These are phyloP conservation scores for Ilex asprella DNA, from an alignment of 257 asterid species.

Conservation along the genomic window DNA sequence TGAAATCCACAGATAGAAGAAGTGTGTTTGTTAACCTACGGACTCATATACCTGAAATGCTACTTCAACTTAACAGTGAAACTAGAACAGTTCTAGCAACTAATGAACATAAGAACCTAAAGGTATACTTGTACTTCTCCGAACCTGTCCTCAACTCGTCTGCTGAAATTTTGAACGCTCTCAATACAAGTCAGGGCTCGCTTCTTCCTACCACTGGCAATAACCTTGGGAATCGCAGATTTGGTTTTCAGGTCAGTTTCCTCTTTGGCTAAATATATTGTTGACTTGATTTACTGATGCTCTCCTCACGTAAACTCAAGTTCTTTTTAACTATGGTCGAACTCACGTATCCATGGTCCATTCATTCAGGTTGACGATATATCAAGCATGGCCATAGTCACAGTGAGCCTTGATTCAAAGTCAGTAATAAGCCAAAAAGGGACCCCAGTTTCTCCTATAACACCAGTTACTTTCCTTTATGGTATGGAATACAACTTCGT, in stretches of 20 bases:
- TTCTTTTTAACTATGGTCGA: not conserved
- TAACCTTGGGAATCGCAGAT: constrained; percentile 70
- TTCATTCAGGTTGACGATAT: constrained; percentile 49
- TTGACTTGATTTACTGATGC: not conserved
- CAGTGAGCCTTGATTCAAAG: constrained; percentile 58
- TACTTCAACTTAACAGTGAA: constrained; percentile 54
- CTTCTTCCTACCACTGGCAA: constrained; percentile 56
- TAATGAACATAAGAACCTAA: constrained; percentile 49
- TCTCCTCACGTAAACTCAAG: not conserved
- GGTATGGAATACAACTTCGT: constrained; percentile 35
- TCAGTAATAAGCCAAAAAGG: constrained; percentile 61
- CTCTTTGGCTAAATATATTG: not conserved
- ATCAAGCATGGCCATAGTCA: constrained; percentile 52
- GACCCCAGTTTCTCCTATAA: constrained; percentile 65
- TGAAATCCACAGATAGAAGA: constrained; percentile 58
- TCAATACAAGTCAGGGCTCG: constrained; percentile 56
- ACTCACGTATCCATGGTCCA: not conserved
- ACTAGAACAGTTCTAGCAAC: constrained; percentile 73
- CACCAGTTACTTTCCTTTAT: constrained; percentile 79
- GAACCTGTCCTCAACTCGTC: constrained; percentile 80
- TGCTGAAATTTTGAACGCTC: constrained; percentile 56
- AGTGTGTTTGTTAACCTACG: constrained; percentile 56
- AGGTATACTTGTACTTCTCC: constrained; percentile 65
- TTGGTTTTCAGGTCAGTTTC: constrained; percentile 72
- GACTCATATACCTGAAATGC: constrained; percentile 73